phyloP scores from a whole-genome alignment of 2,329 filamentous ascomycete genomes.

The Monascus ruber region DNA sequence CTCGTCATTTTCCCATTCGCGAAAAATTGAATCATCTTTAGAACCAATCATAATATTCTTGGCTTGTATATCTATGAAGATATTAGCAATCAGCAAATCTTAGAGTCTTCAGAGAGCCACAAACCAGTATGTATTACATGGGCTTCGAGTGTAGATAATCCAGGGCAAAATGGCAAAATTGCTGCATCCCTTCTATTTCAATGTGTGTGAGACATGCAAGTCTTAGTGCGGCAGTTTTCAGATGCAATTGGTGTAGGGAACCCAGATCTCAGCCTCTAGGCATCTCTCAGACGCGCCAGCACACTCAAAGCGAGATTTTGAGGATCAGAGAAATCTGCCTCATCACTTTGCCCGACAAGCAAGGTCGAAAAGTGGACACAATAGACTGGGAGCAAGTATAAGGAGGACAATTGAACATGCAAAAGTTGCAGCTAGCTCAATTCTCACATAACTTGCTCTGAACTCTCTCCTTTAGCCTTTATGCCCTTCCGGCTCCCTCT shows the following conservation, averaged over 20 bases:
- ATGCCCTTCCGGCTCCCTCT: too few species aligned
- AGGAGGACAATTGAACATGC: too few species aligned
- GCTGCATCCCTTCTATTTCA: not conserved
- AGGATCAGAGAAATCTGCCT: not conserved
- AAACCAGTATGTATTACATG: conserved; percentile 12
- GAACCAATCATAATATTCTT: conserved; percentile 16
- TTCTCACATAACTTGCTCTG: too few species aligned
- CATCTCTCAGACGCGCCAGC: not conserved
- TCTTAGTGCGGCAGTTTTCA: not conserved
- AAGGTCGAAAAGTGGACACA: not conserved
- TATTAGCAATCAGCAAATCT: conserved; percentile 1
- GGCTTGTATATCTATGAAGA: conserved; percentile 14
- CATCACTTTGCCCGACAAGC: not conserved
- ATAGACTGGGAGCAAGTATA: not conserved
- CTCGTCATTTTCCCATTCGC: conserved; percentile 12
- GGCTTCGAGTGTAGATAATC: conserved; percentile 12
- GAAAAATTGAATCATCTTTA: conserved; percentile 13
- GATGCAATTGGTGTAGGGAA: too few species aligned
- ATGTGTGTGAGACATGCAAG: not conserved
- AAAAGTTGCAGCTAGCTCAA: too few species aligned
- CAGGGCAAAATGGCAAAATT: conserved; percentile 2
- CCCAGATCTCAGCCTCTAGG: not conserved
- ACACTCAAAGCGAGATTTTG: not conserved
- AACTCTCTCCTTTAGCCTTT: too few species aligned
- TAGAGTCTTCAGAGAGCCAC: not conserved